Conservation (phyloP, 2,329 filamentous ascomycete species). For the Ophiostoma sp. region DNA sequence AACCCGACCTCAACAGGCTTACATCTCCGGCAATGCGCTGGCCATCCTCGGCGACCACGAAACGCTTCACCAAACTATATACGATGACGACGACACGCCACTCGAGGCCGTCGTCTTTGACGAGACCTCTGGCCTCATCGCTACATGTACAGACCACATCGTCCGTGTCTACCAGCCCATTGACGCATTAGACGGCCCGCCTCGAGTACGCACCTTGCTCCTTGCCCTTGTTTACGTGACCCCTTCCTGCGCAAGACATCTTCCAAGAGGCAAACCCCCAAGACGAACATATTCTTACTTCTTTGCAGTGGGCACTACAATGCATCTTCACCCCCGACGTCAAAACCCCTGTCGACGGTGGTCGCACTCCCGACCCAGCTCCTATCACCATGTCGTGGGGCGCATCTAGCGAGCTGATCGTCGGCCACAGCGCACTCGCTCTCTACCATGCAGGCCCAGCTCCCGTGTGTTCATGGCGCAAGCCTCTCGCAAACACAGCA, state of each 20-base stretch:
- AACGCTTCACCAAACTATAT: slow-evolving; percentile 80
- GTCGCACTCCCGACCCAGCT: slow-evolving; percentile 34
- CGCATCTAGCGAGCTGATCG: slow-evolving; percentile 72
- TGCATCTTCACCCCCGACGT: slow-evolving; percentile 34
- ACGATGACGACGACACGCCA: slow-evolving; percentile 64
- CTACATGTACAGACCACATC: slow-evolving; percentile 59
- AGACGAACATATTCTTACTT: not conserved
- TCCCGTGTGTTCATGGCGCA: slow-evolving; percentile 64
- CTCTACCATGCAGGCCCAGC: slow-evolving; percentile 55
- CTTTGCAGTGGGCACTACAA: slow-evolving; percentile 57
- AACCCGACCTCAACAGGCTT: slow-evolving; percentile 51
- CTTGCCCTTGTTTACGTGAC: not conserved
- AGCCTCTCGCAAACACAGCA: slow-evolving; percentile 63
- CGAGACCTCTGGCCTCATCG: slow-evolving; percentile 77
- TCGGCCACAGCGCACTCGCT: slow-evolving; percentile 63
- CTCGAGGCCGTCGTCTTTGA: slow-evolving; percentile 77
- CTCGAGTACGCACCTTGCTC: slow-evolving; percentile 55
- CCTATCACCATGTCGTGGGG: slow-evolving; percentile 71
- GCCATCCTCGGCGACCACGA: slow-evolving; percentile 72
- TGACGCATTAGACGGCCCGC: slow-evolving; percentile 60
- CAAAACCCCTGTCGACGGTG: slow-evolving; percentile 36
- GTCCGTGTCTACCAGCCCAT: slow-evolving; percentile 77
- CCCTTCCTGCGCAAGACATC: too few relatives aligned
- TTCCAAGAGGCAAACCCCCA: not conserved
- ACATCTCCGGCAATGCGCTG: slow-evolving; percentile 84